phyloP scores from a whole-genome alignment of 2,329 filamentous ascomycete genomes.

The Proliferodiscus dingleyae region DNA sequence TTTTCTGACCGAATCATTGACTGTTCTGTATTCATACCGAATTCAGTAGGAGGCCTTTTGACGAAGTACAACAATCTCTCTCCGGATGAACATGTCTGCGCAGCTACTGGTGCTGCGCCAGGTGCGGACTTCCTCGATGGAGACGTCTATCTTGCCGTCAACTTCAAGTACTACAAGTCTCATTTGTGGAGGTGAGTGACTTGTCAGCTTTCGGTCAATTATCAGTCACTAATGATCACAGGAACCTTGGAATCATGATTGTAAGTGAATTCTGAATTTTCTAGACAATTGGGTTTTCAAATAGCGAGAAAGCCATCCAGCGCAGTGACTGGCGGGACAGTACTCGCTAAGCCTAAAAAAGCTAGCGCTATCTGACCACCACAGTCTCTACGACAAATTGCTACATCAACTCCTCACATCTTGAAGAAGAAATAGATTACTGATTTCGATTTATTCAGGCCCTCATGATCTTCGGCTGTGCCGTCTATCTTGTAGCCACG shows the following conservation, averaged over 20 bases:
- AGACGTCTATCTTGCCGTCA: slow-evolving; percentile 48
- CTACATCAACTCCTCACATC: no score
- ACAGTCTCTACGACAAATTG: no score
- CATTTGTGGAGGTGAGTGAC: slow-evolving; percentile 54
- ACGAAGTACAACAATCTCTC: slow-evolving; percentile 12
- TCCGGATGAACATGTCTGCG: slow-evolving; percentile 42
- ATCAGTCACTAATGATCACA: background rate
- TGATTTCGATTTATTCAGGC: no score
- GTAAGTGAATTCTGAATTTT: no score
- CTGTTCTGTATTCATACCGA: slow-evolving; percentile 16
- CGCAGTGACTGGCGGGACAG: no score
- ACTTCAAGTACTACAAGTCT: slow-evolving; percentile 51
- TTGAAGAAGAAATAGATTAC: no score
- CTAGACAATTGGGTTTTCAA: no score
- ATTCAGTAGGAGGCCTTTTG: background rate
- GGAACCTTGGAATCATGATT: slow-evolving; percentile 64
- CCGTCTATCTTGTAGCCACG: slow-evolving; percentile 57
- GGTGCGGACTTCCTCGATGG: slow-evolving; percentile 51
- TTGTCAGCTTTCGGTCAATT: background rate
- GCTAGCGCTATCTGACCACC: no score
- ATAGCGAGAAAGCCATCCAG: no score
- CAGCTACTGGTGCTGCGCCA: slow-evolving; percentile 50
- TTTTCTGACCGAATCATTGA: slow-evolving; percentile 42
- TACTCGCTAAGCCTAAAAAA: no score
- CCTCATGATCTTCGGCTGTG: slow-evolving; percentile 58